phyloP scores from a whole-genome alignment of 768 basidiomycete species.

The Lactarius sanguifluus region DNA sequence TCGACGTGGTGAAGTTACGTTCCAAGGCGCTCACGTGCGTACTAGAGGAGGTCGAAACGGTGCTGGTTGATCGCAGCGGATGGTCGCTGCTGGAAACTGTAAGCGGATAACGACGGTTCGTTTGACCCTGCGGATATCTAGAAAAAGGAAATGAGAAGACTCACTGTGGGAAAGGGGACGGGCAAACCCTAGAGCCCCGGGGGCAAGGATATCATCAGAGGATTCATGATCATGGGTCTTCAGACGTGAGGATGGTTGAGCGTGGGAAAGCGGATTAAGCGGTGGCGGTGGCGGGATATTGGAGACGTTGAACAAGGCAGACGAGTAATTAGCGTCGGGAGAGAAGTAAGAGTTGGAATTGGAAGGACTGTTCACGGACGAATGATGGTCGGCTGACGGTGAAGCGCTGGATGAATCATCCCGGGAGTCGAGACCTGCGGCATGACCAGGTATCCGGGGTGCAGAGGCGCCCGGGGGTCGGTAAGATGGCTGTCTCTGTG shows the following conservation, averaged over 20 bases:
- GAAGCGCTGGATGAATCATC: slow-evolving; percentile 19
- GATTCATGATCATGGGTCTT: slow-evolving; percentile 17
- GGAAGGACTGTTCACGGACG: background rate
- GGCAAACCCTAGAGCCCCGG: slow-evolving; percentile 20
- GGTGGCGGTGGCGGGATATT: slow-evolving; percentile 22
- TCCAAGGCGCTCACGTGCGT: slow-evolving; percentile 16
- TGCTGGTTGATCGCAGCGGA: slow-evolving; percentile 22
- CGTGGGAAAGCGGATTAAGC: slow-evolving; percentile 12
- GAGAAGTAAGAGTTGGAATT: slow-evolving; percentile 15
- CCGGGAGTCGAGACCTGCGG: slow-evolving; percentile 8
- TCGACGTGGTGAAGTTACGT: slow-evolving; percentile 28
- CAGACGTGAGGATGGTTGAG: background rate
- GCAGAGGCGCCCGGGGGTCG: slow-evolving; percentile 35
- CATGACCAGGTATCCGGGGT: slow-evolving; percentile 33
- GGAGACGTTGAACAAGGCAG: background rate
- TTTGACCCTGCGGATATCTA: slow-evolving; percentile 9
- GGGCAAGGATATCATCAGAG: slow-evolving; percentile 28
- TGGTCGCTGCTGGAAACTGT: slow-evolving; percentile 23
- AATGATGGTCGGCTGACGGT: slow-evolving; percentile 16
- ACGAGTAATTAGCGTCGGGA: slow-evolving; percentile 7
- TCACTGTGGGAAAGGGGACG: slow-evolving; percentile 27
- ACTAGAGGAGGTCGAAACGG: slow-evolving; percentile 25
- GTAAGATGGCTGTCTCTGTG: slow-evolving; percentile 28
- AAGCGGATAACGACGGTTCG: background rate
- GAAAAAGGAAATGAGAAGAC: slow-evolving; percentile 16